Base-by-base conservation (phyloP, 345 rosid species). In the Melastoma malabathricum region DNA sequence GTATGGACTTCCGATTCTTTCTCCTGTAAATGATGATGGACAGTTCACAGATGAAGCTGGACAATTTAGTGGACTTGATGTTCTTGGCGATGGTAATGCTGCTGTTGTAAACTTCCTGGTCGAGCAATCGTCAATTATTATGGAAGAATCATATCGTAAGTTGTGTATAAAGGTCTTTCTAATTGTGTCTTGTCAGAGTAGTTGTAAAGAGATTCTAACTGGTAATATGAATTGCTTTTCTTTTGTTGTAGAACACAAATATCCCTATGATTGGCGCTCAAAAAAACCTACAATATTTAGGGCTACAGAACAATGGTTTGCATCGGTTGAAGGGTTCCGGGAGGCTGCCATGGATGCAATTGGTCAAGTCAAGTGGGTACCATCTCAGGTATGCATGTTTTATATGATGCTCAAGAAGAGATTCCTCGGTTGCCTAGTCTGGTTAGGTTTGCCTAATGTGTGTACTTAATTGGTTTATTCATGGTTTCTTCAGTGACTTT, bases 231-330 rank as follows among this genome's bases (percentile, higher is more conserved):
- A 48, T 23, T 52, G 43, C 44, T 43, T 23, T 31, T 15, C 61
- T 56, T 61, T 53, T 44, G 43, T 68, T 72, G n/a, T 71, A 90
- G 96, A 74, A 38, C 96, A 90, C 71, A 90, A 82, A 59, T 90
- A 90, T 72, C 96, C 98, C 46, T 90, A 86, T 72, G 96, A 90
- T 73, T 90, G 98, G 98, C 73, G 98, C 72, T 81, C 94, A 22
- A 90, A 90, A 61, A 80, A 80, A 64, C 98, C 96, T 18, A 86
- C 96, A 5, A 90, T 90, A 67, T 86, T 83, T 80, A 81, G 98
- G 72, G 98, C 94, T 15, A 90, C 98, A 46, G 94, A 90, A 75
- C 98, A 90, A 63, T 90, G 98, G 98, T 90, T 90, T 80, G 98
- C 98, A 62, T 90, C 98, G 15, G 94, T 90, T 50, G 98, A 83